These are phyloP conservation scores for Komagataella phaffii DNA, from an alignment of 805 yeast species.

Conservation along the genomic window DNA sequence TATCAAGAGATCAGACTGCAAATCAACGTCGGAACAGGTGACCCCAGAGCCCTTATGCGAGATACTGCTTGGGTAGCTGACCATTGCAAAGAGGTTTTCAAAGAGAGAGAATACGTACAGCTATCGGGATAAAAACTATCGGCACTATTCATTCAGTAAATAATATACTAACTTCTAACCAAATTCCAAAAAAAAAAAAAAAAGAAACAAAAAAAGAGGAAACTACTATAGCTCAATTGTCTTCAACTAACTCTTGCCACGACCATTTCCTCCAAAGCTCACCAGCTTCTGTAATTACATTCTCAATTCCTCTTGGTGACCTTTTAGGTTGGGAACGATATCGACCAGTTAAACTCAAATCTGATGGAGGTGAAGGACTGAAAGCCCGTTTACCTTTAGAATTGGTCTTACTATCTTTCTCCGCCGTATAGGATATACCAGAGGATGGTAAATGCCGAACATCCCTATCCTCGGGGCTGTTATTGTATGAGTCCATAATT, in stretches of 20 bases:
- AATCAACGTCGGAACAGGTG: conserved; percentile 36
- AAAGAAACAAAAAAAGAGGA: background rate
- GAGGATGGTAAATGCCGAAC: background rate
- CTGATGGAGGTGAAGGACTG: background rate
- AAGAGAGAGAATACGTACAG: conserved; percentile 1
- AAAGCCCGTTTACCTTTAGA: background rate
- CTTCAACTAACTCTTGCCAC: conserved; percentile 44
- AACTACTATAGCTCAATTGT: conserved; percentile 4
- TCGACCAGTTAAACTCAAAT: background rate
- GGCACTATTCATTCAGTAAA: background rate
- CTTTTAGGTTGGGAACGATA: background rate
- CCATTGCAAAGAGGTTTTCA: conserved; percentile 10
- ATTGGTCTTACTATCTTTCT: background rate
- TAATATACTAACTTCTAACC: background rate
- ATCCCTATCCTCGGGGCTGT: background rate
- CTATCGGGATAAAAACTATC: conserved; percentile 9
- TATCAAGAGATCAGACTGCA: conserved; percentile 31
- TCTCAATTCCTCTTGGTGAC: conserved; percentile 43
- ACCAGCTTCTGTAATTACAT: conserved; percentile 65
- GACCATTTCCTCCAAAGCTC: conserved; percentile 82
- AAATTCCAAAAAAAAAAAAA: background rate
- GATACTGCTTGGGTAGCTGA: conserved; percentile 81
- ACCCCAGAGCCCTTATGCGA: conserved; percentile 54
- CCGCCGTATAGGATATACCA: background rate
- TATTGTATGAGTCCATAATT: background rate